Evolutionary conservation across 106 monocot genomes (phyloP).

Genomic region (Amphibolis antarctica): DNA sequence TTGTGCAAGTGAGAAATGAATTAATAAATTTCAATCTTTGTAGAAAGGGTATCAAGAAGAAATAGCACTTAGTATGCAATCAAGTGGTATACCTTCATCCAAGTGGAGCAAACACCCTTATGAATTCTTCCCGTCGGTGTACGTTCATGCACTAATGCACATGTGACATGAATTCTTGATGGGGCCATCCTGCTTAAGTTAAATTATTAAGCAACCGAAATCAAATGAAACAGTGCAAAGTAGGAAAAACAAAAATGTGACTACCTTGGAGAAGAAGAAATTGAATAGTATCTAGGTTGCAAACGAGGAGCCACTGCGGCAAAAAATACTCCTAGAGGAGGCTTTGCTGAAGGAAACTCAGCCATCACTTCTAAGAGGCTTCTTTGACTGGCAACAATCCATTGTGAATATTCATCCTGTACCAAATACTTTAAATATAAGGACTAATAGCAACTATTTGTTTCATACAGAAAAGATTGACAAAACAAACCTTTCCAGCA

Average conservation of each 20-base stretch:
- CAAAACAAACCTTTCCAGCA: conserved; percentile 74
- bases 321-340: conserved; percentile 94
- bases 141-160: conserved; percentile 60
- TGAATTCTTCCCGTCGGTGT: conserved; percentile 96
- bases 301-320: conserved; percentile 80
- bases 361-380: conserved; percentile 98
- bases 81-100: conserved; percentile 77
- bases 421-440: conserved; percentile 1
- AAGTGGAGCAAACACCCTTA: conserved; percentile 92
- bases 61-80: background rate
- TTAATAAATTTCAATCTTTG: too few species aligned
- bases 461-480: background rate
- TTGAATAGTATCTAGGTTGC: conserved; percentile 94
- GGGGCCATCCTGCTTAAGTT: conserved; percentile 50
- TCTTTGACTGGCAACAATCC: conserved; percentile 81
- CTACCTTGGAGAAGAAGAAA: conserved; percentile 95
- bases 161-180: conserved; percentile 91
- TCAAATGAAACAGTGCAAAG: background rate
- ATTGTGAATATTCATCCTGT: conserved; percentile 88
- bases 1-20: too few species aligned
- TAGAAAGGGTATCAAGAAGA: too few species aligned
- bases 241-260: background rate
- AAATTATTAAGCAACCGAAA: background rate
- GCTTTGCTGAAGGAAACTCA: conserved; percentile 85
- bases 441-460: background rate